Evolutionary conservation across 306 rosid genomes (phyloP), one percentile per base, ranked within the genome.

Genomic region (Cicer pinnatifidum): DNA sequence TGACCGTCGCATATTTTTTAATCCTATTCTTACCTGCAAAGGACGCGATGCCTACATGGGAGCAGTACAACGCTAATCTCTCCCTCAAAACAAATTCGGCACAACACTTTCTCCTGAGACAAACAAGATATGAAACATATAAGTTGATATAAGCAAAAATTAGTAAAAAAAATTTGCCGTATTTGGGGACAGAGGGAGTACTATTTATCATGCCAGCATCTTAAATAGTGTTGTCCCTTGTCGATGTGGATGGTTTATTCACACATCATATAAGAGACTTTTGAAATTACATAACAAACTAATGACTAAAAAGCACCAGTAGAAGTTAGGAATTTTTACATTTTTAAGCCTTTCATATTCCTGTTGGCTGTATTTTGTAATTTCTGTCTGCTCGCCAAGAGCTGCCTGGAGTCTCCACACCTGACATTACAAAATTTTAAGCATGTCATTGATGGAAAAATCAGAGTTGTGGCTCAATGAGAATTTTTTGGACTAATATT

Each of bases 341-440:
- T 86, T 93, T 87, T 91, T 92, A 73, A 93, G 96, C 80, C 98
- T 91, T 84, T 89, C 97, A 63, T 75, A 93, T 82, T 93, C 97
- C 84, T 88, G 97, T 76, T 86, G 96, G 79, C 97, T 91, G 87
- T 85, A 91, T 77, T 93, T 91, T 54, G 97, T 91, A 71, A 93
- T 88, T 83, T 89, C 98, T 35, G 98, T 77, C 85, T 92, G 98
- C 81, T 92, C 98, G 35, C 98, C 98, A 33, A 92, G 95, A 67
- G 98, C 98, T 67, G 98, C 98, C 83, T 90, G 98, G 73, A 92
- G 98, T 80, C 98, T 82, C 98, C 98, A 92, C 17, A 92, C 97
- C 98, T 92, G 87, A 81, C 73, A 71, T 54, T 56, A 53, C 44
- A 71, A 57, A 75, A 38, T 39, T 72, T 41, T 67, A 75, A 58